These are phyloP conservation scores for Phytomonas sp. DNA, from an alignment of 208 protist species.

Conservation along the genomic window DNA sequence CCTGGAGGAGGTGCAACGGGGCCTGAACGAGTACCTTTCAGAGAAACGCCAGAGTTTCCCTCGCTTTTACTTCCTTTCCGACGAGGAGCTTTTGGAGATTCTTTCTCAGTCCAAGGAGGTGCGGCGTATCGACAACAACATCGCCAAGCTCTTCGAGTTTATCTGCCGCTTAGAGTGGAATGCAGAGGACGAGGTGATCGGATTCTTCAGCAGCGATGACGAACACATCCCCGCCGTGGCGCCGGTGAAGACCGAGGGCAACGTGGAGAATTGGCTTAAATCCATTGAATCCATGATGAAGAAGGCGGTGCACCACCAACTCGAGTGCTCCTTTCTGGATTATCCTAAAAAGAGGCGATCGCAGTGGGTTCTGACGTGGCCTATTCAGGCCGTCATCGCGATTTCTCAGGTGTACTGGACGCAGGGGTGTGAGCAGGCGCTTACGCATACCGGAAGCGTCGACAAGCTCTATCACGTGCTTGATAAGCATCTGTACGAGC, in stretches of 20 bases:
- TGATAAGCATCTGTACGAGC: slow-evolving; percentile 77
- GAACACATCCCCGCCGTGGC: slow-evolving; percentile 88
- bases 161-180: slow-evolving; percentile 82
- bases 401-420: slow-evolving; percentile 94
- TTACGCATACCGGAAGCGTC: slow-evolving; percentile 58
- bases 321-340: slow-evolving; percentile 44
- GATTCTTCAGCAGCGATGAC: slow-evolving; percentile 91
- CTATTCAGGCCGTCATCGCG: slow-evolving; percentile 89
- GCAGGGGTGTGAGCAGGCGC: slow-evolving; percentile 87
- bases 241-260: slow-evolving; percentile 84
- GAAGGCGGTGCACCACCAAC: slow-evolving; percentile 70
- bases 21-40: slow-evolving; percentile 95
- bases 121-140: slow-evolving; percentile 91
- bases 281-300: slow-evolving; percentile 94
- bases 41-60: slow-evolving; percentile 94
- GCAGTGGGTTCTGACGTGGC: slow-evolving; percentile 88
- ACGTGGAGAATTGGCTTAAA: slow-evolving; percentile 95
- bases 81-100: slow-evolving; percentile 93
- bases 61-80: slow-evolving; percentile 91
- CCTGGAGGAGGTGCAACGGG: slow-evolving; percentile 95
- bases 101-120: slow-evolving; percentile 95
- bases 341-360: slow-evolving; percentile 61
- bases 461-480: slow-evolving; percentile 49
- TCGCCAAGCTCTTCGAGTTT: slow-evolving; percentile 95
- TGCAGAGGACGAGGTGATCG: slow-evolving; percentile 50